Base-by-base conservation (phyloP, 2,329 filamentous ascomycete genomes). In the Pseudogymnoascus pannorum region DNA sequence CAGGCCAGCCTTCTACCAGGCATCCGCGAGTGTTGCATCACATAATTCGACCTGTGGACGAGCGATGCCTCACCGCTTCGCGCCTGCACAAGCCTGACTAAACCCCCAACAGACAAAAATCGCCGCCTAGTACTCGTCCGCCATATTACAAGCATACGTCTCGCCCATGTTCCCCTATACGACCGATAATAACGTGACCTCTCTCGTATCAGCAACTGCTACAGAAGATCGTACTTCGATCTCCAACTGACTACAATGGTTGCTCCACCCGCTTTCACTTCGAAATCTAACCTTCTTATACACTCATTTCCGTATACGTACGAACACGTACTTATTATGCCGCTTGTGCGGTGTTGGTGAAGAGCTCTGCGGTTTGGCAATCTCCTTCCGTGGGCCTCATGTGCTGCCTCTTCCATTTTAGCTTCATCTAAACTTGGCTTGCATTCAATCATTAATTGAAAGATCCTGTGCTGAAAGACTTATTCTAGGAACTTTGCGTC, bases 401-500 rank as follows among this genome's bases (percentile, higher is more conserved):
- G 36, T 16, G 35, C 14, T 38, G 35, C 35, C 35, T n/a, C 35
- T 38, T 38, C 35, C 35, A 38, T 38, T 38, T 18, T 44, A 18
- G 31, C 31, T 24, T 38, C 35, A 38, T 16, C 14, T 38, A 18
- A 35, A 16, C 14, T 38, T 38, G n/a, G 35, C 35, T 38, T 38
- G 35, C 35, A 14, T 38, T 38, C 35, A 38, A 38, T 22, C 12
- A 12, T 5, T 51, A 14, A 2, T 61, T 14, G 44, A 24, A 24
- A 24, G 44, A 51, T n/a, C 35, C 44, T 64, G 29, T 24, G 20
- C 20, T 51, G 20, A 24, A 24, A 8, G 12, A 24, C 44, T 54
- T 31, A 11, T 54, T 64, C 33, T 70, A 96, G 92, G 92, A 97
- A 84, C 86, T 97, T 71, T 91, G 92, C 73, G 93, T 97, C 79